These are phyloP conservation scores for Leavenworthia alabamica DNA, from an alignment of 345 rosid species.

Conservation along the genomic window DNA sequence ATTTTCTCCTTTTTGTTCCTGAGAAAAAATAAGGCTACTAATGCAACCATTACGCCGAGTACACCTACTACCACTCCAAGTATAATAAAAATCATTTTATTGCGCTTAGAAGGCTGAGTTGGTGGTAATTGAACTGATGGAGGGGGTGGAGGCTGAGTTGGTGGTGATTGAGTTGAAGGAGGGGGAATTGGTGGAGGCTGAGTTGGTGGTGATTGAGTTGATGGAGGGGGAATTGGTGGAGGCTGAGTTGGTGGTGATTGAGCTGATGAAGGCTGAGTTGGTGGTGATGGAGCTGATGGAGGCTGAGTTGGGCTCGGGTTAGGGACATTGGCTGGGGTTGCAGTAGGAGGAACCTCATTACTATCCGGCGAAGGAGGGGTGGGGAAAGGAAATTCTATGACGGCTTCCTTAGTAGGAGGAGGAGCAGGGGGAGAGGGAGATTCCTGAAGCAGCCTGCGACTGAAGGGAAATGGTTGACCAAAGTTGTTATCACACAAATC, in stretches of 20 bases:
- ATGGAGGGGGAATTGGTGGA: too few species aligned
- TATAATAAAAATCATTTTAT: too few species aligned
- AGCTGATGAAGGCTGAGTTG: too few species aligned
- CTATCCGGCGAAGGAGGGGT: not conserved
- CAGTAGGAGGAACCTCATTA: not conserved
- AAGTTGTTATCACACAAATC: constrained; percentile 83
- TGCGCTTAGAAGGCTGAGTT: too few species aligned
- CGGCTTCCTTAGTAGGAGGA: not conserved
- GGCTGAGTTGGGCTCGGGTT: too few species aligned
- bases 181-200: not conserved
- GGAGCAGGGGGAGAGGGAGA: constrained; percentile 12
- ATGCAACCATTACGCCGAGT: constrained; percentile 28
- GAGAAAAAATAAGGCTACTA: constrained; percentile 36
- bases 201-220: too few species aligned
- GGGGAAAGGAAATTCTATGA: not conserved
- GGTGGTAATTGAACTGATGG: not conserved
- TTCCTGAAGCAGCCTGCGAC: constrained; percentile 28
- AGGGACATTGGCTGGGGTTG: too few species aligned
- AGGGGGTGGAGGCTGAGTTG: not conserved
- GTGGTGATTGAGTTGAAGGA: not conserved
- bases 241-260: too few species aligned
- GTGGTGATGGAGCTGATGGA: too few species aligned
- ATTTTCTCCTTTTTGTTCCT: constrained; percentile 42
- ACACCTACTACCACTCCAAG: constrained; percentile 30
- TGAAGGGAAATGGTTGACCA: constrained; percentile 45